These are phyloP conservation scores for Mycena filopes DNA, from an alignment of 768 basidiomycete species.

Conservation along the genomic window DNA sequence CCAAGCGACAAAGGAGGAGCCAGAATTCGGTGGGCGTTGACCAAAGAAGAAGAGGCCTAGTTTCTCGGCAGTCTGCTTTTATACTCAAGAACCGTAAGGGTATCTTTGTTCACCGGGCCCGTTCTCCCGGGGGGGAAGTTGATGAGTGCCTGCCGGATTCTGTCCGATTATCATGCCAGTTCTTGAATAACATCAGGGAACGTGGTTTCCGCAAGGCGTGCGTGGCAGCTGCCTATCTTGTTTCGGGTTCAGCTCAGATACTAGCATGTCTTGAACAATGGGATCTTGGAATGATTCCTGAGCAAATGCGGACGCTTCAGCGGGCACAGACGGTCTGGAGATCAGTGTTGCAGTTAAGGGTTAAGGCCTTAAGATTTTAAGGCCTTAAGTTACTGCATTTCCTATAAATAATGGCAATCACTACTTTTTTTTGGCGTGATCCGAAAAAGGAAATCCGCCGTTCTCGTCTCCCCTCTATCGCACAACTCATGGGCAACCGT, in stretches of 20 bases:
- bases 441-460: too few species aligned
- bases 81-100: constrained; percentile 29
- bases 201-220: constrained; percentile 30
- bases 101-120: constrained; percentile 29
- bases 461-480: too few species aligned
- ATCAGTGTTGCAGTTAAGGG: too few species aligned
- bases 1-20: constrained; percentile 29
- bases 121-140: constrained; percentile 28
- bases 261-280: constrained; percentile 7
- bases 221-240: constrained; percentile 27
- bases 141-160: constrained; percentile 13
- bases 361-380: too few species aligned
- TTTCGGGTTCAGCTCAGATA: constrained; percentile 5
- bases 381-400: too few species aligned
- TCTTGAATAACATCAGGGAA: constrained; percentile 28
- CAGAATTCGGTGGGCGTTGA: constrained; percentile 22
- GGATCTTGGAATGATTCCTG: neutral
- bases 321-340: too few species aligned
- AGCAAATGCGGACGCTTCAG: neutral
- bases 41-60: constrained; percentile 34
- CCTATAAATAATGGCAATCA: too few species aligned
- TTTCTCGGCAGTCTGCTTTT: constrained; percentile 27
- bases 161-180: constrained; percentile 25
- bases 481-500: too few species aligned
- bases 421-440: too few species aligned